Conservation (phyloP, 164 flowering plant species). For the Liriodendron chinense region DNA sequence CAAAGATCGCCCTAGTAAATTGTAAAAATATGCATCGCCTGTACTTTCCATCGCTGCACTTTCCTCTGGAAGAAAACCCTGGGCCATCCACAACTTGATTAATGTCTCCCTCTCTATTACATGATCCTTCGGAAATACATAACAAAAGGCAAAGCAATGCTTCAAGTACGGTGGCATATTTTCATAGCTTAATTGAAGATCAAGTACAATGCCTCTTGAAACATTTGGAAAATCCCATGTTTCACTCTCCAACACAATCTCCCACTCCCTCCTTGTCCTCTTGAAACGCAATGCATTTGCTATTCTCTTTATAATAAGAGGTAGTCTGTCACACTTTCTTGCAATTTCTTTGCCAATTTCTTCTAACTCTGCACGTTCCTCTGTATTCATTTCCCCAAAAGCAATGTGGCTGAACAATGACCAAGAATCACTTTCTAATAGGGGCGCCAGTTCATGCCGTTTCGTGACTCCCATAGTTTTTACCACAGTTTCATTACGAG, state of each 20-base stretch:
- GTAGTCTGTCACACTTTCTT: conserved; percentile 11
- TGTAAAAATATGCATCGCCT: conserved; percentile 4
- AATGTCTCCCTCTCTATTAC: neutral
- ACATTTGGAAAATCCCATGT: conserved; percentile 7
- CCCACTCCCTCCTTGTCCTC: conserved; percentile 1
- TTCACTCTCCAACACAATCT: neutral
- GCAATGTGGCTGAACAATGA: neutral
- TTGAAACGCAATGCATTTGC: conserved; percentile 6
- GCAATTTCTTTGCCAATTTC: neutral
- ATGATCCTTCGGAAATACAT: conserved; percentile 9
- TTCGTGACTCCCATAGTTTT: neutral
- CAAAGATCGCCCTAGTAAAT: conserved; percentile 10
- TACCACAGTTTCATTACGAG: neutral
- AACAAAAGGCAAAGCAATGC: conserved; percentile 12
- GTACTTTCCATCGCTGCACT: neutral
- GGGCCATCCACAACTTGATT: conserved; percentile 16
- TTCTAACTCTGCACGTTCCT: neutral
- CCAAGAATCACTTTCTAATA: neutral
- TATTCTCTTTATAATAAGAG: conserved; percentile 7
- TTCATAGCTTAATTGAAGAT: conserved; percentile 11
- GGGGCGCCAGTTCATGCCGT: neutral
- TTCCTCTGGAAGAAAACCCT: conserved; percentile 1
- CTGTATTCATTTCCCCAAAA: neutral
- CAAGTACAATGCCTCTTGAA: neutral
- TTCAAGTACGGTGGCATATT: conserved; percentile 3